Base-by-base conservation (phyloP, 179 eudicot species). In the Beta corolliflora region DNA sequence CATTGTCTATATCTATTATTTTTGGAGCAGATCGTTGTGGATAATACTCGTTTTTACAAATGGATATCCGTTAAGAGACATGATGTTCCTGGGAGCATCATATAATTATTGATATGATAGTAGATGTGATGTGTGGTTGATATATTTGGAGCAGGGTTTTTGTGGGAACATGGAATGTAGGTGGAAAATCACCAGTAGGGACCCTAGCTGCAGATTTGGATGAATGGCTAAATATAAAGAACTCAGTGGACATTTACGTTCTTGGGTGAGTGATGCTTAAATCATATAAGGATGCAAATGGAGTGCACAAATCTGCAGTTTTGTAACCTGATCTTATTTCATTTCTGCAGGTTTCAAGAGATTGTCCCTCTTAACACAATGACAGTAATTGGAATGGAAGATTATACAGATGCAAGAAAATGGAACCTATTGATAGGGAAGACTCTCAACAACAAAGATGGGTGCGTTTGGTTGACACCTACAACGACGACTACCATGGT, bases 381-480 rank as follows among this genome's bases (percentile, higher is more conserved):
- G 72, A 83, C 89, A 61, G 91, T 90, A 59, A 78, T 90, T 29
- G 93, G 88, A 45, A 81, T 88, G 74, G 94, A 90, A 88, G 90
- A 91, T 77, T 88, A 87, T 29, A 92, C 90, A 54, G 82, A 91
- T 29, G 91, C 93, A 55, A 86, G 91, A 44, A 91, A 89, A 84
- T 91, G 93, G 94, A 84, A 89, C 55, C 80, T 86, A 72, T 54
- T 91, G 16, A 88, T 91, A 71, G 89, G 90, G 53, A 85, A 87
- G 61, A 87, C 88, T 36, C 86, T 91, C 36, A 91, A 91, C 76
- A 84, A 81, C 78, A 77, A 83, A 87, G 88, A 91, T 18, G 97
- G 94, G 18, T 86, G 91, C 69, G 91, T 92, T 58, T 92, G 95
- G 94, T 73, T 92, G 83, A 90, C 97, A 63, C 91, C 93, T 23